phyloP scores from a whole-genome alignment of 139 green algal species.

The Spirogloea muscicola region DNA sequence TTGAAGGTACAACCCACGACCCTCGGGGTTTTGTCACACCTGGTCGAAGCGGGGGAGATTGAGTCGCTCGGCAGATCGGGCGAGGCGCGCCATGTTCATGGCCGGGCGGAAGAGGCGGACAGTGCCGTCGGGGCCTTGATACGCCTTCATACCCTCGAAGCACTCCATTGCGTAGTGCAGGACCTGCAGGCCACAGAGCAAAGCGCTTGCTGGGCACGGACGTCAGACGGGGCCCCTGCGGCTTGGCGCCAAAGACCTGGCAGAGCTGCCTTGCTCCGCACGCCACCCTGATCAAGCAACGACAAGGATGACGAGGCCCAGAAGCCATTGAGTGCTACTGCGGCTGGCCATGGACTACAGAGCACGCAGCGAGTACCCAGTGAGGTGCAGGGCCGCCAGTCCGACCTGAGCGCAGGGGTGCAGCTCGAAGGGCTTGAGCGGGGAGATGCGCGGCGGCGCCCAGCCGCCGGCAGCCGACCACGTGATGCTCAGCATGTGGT shows the following conservation, averaged over 20 bases:
- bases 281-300: not conserved
- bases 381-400: too few relatives aligned
- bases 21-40: too few relatives aligned
- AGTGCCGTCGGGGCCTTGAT: constrained; percentile 30
- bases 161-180: constrained; percentile 55
- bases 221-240: not conserved
- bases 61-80: constrained; percentile 57
- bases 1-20: too few relatives aligned
- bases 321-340: not conserved
- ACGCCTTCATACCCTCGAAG: constrained; percentile 59
- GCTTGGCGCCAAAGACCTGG: not conserved
- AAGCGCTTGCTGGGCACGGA: too few relatives aligned
- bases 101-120: constrained; percentile 71
- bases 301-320: not conserved
- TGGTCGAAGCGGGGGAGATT: constrained; percentile 55
- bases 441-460: constrained; percentile 58
- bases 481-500: constrained; percentile 71
- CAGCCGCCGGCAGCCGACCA: constrained; percentile 61
- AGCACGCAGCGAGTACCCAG: not conserved
- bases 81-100: constrained; percentile 73
- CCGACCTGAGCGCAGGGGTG: constrained; percentile 63
- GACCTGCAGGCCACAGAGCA: constrained; percentile 32
- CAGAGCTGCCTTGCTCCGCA: not conserved
- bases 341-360: not conserved
- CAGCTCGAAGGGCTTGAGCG: constrained; percentile 56